Conservation (phyloP, 495 filamentous ascomycete species). For the Elaphomyces granulatus region DNA sequence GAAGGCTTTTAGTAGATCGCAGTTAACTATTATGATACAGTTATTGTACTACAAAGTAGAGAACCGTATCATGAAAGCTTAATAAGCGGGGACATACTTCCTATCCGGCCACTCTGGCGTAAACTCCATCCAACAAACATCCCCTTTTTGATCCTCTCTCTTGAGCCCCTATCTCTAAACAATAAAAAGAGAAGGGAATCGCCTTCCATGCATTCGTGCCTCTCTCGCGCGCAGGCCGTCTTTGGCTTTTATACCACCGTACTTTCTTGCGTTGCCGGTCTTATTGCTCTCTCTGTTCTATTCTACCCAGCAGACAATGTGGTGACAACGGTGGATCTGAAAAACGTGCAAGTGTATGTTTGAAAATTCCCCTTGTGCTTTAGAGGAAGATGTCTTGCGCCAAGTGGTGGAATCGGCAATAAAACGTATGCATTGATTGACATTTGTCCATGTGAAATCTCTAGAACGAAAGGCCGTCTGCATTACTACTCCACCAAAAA, state of each 20-base stretch:
- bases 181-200: too few relatives aligned
- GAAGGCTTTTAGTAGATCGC: too few relatives aligned
- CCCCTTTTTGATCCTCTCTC: too few relatives aligned
- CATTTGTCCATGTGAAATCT: neutral
- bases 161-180: too few relatives aligned
- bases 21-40: too few relatives aligned
- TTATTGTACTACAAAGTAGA: too few relatives aligned
- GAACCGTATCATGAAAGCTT: too few relatives aligned
- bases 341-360: constrained; percentile 76
- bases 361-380: neutral
- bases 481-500: constrained; percentile 87
- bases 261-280: constrained; percentile 59
- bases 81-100: too few relatives aligned
- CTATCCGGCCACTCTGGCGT: too few relatives aligned
- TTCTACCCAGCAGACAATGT: constrained; percentile 51
- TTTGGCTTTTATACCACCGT: constrained; percentile 98
- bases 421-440: constrained; percentile 1
- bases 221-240: constrained; percentile 75
- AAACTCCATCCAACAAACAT: too few relatives aligned
- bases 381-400: too few relatives aligned
- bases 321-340: constrained; percentile 47
- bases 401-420: too few relatives aligned
- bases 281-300: constrained; percentile 67
- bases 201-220: constrained; percentile 64
- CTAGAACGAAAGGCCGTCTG: constrained; percentile 70